phyloP scores from a whole-genome alignment of 75 land plant genomes.

The Gnetum montanum region DNA sequence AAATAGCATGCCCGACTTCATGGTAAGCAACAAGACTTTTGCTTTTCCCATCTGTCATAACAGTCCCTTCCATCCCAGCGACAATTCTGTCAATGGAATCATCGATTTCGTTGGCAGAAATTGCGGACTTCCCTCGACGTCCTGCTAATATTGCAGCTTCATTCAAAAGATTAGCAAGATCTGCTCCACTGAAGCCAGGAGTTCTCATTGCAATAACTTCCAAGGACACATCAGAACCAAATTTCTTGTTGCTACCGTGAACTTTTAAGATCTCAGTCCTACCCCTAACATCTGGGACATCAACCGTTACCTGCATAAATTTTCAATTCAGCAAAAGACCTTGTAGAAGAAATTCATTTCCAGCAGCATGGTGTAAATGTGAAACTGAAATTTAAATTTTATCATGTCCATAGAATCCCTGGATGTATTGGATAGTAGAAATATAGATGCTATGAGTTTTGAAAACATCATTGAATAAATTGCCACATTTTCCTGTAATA shows the following conservation, averaged over 20 bases:
- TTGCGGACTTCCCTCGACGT: conserved; percentile 75
- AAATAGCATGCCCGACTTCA: conserved; percentile 97
- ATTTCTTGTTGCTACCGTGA: conserved; percentile 86
- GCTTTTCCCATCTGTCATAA: conserved; percentile 98
- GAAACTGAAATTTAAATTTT: too few species aligned
- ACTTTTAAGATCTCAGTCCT: conserved; percentile 95
- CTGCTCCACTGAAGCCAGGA: conserved; percentile 98
- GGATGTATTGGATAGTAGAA: too few species aligned
- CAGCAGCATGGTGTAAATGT: too few species aligned
- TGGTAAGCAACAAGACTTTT: conserved; percentile 97
- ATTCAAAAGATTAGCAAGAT: conserved; percentile 92
- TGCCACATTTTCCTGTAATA: too few species aligned
- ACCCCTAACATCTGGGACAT: conserved; percentile 91
- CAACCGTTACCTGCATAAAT: conserved; percentile 76
- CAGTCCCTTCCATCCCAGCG: conserved; percentile 99
- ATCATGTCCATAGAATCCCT: too few species aligned
- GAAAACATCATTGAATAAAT: background rate
- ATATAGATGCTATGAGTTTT: too few species aligned
- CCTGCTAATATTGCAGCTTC: conserved; percentile 99
- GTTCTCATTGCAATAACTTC: conserved; percentile 97
- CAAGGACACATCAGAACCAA: conserved; percentile 78
- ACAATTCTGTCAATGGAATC: conserved; percentile 98
- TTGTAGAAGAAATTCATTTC: too few species aligned
- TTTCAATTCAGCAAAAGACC: too few species aligned
- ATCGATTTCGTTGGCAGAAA: conserved; percentile 91